Evolutionary conservation across 371 early-diverging fungal genomes (phyloP).

Genomic region (Choanephora cucurbitarum): DNA sequence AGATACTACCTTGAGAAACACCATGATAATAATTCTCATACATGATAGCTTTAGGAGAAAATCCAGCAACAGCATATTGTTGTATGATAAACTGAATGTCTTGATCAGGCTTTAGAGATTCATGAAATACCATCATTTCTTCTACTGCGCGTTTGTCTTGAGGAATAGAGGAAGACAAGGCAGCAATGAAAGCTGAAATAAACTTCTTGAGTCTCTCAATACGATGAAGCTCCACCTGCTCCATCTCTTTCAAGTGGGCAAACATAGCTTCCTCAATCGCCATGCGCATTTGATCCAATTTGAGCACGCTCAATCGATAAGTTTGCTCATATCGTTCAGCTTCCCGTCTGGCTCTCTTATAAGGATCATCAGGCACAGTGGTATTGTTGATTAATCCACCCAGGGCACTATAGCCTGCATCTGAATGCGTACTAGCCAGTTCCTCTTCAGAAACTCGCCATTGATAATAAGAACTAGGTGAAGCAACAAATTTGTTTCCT

Average conservation of each 20-base stretch:
- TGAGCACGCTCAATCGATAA: conserved; percentile 63
- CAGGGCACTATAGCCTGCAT: conserved; percentile 17
- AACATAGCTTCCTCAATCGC: conserved; percentile 72
- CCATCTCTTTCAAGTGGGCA: conserved; percentile 62
- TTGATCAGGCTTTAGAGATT: conserved; percentile 72
- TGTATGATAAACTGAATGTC: conserved; percentile 78
- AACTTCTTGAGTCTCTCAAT: conserved; percentile 52
- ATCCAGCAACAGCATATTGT: conserved; percentile 73
- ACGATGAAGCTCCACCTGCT: conserved; percentile 59
- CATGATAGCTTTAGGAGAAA: conserved; percentile 69
- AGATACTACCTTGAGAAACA: conserved; percentile 63
- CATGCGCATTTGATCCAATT: conserved; percentile 67
- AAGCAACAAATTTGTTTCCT: conserved; percentile 68
- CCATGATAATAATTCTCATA: conserved; percentile 71
- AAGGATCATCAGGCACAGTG: conserved; percentile 29
- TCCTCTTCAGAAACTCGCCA: conserved; percentile 50
- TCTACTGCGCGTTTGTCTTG: conserved; percentile 64
- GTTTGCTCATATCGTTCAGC: conserved; percentile 67
- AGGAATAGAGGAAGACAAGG: conserved; percentile 57
- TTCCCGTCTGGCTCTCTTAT: conserved; percentile 62
- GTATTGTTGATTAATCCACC: conserved; percentile 37
- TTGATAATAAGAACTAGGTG: conserved; percentile 67
- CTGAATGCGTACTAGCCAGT: background rate
- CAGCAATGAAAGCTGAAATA: conserved; percentile 61
- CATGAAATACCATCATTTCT: conserved; percentile 68